phyloP scores from a whole-genome alignment of 2,329 filamentous ascomycete species.

The Daldinia sp. region DNA sequence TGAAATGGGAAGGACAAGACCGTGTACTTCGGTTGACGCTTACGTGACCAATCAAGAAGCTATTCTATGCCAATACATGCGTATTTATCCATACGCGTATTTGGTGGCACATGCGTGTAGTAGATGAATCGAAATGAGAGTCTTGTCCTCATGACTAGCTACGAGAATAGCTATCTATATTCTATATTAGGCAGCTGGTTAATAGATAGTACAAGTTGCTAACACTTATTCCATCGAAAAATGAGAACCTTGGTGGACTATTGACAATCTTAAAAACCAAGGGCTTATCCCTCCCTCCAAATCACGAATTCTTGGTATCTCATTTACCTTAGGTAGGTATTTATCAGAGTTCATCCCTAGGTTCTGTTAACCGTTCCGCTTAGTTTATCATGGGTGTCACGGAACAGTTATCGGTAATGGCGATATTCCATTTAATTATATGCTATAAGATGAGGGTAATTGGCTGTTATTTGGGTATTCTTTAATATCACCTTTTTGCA shows the following conservation, averaged over 20 bases:
- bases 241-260: slow-evolving; percentile 33
- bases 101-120: not conserved
- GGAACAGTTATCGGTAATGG: not conserved
- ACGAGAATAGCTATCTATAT: slow-evolving; percentile 13
- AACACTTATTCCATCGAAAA: not conserved
- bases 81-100: not conserved
- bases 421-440: slow-evolving; percentile 6
- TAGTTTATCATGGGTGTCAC: too few species aligned
- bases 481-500: not conserved
- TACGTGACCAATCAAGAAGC: not conserved
- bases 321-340: not conserved
- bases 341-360: not conserved
- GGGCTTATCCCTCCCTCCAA: not conserved
- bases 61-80: not conserved
- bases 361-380: not conserved
- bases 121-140: not conserved
- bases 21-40: not conserved
- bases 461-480: not conserved
- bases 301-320: not conserved
- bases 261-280: slow-evolving; percentile 16
- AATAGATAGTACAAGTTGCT: not conserved
- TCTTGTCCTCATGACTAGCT: not conserved
- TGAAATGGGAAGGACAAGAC: not conserved
- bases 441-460: not conserved
- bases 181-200: slow-evolving; percentile 33